Evolutionary conservation across 2,329 filamentous ascomycete genomes (phyloP), one percentile per base, ranked within the genome.

Genomic region (Sphaerulina populicola): DNA sequence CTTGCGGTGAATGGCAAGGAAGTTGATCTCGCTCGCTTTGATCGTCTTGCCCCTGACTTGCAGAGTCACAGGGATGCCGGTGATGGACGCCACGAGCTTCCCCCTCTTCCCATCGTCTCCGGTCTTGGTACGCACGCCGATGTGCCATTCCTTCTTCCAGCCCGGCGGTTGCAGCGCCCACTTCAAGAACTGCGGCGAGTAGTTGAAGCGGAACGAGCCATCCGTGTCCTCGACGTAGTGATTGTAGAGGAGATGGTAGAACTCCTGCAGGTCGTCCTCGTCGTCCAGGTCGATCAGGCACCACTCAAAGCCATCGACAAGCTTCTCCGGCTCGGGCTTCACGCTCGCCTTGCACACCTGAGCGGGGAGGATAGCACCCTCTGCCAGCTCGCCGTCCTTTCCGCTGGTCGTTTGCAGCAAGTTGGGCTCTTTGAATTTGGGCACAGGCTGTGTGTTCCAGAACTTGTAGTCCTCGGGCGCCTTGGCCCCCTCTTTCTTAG

Each of bases 161-260:
- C 89, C 91, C 0, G 93, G 93, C 40, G 91, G 84, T 77, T 94
- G 90, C 66, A 98, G 79, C 9, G 91, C 91, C 89, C 93, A 98
- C 68, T 88, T 85, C 43, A 98, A 75, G 65, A 97, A 94, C 1
- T 86, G 82, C 36, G 82, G 75, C 1, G 89, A 94, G 73, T 98
- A 98, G 69, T 93, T 91, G 77, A 98, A 97, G 48, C 93, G 83
- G 74, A 98, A 97, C 78, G 94, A 94, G 56, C 91, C 89, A 68
- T 95, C 90, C 62, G 89, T 86, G 68, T 98, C 93, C 72, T 98
- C 93, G 53, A 98, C 93, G 61, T 97, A 98, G 72, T 98, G 93
- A 49, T 88, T 86, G 59, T 87, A 88, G 52, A 98, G 76, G 60
- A 98, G 75, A 60, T 95, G 87, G 70, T 90, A 95, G 6, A 98